phyloP scores from a whole-genome alignment of 2,329 filamentous ascomycete species.

The Onygenales sp. region DNA sequence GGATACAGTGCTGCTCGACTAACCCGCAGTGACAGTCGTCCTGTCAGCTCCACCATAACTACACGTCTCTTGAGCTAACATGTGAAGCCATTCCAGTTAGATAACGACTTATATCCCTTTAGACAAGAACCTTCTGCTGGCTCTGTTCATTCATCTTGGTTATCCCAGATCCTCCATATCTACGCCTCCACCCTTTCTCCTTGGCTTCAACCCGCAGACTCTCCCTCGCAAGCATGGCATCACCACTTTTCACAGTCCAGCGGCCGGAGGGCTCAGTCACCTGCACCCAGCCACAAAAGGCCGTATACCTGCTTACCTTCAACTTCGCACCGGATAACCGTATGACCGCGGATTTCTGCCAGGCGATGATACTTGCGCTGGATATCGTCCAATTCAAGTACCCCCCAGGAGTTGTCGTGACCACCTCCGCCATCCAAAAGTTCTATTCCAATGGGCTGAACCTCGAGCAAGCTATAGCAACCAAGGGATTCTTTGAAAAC shows the following conservation, averaged over 20 bases:
- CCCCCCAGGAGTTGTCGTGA: constrained; percentile 64
- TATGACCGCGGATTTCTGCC: constrained; percentile 58
- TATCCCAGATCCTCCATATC: too few relatives aligned
- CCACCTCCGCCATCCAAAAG: constrained; percentile 64
- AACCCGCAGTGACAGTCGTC: neutral
- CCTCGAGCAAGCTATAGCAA: constrained; percentile 53
- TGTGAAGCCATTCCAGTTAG: neutral
- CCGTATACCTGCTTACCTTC: constrained; percentile 60
- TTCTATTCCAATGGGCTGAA: constrained; percentile 83
- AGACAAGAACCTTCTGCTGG: too few relatives aligned
- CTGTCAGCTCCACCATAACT: neutral
- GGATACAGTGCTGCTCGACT: neutral
- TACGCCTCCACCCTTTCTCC: too few relatives aligned
- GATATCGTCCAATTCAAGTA: constrained; percentile 64
- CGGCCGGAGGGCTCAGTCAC: neutral
- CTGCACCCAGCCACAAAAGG: constrained; percentile 2
- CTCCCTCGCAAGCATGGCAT: neutral
- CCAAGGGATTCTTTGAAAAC: constrained; percentile 52
- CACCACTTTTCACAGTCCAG: constrained; percentile 2
- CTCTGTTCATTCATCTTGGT: too few relatives aligned
- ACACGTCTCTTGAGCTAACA: neutral
- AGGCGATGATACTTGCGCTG: constrained; percentile 58
- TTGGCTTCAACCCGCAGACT: too few relatives aligned
- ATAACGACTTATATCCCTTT: too few relatives aligned
- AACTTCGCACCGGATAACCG: constrained; percentile 66